Percentiles rank a stretch among this genome's conserved stretches.
These are phyloP conservation scores for Amphichorda felina DNA, from an alignment of 2,329 filamentous ascomycete genomes.

Conservation along the genomic window DNA sequence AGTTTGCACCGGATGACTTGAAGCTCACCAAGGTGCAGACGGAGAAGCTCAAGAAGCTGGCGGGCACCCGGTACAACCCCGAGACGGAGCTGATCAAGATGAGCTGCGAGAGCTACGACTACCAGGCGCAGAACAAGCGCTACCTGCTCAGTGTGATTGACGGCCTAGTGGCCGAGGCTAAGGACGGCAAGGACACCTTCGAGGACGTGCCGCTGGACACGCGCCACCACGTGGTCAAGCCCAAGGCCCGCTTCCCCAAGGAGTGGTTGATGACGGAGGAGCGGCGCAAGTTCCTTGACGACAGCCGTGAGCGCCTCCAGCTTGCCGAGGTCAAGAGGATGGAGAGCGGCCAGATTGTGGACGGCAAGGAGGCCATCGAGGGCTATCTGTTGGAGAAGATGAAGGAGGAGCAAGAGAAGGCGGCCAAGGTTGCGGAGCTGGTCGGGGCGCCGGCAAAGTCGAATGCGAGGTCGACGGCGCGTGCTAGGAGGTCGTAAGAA, in stretches of 20 bases:
- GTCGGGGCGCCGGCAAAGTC: background rate
- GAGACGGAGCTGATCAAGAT: slow-evolving; percentile 73
- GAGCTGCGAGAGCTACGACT: slow-evolving; percentile 78
- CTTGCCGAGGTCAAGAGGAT: slow-evolving; percentile 41
- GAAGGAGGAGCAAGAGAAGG: slow-evolving; percentile 18
- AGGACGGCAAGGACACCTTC: slow-evolving; percentile 70
- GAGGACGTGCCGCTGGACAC: slow-evolving; percentile 83
- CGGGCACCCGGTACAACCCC: slow-evolving; percentile 79
- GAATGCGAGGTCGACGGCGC: slow-evolving; percentile 1
- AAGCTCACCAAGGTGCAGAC: slow-evolving; percentile 55
- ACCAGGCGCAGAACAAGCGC: slow-evolving; percentile 93
- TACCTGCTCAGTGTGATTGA: slow-evolving; percentile 73
- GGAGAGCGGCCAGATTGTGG: slow-evolving; percentile 43
- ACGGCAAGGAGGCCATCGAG: slow-evolving; percentile 40
- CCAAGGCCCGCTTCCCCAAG: slow-evolving; percentile 60
- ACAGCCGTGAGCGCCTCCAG: slow-evolving; percentile 37
- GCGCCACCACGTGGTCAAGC: slow-evolving; percentile 67
- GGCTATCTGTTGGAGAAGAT: slow-evolving; percentile 17
- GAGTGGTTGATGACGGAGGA: slow-evolving; percentile 71
- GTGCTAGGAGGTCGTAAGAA: too few relatives aligned
- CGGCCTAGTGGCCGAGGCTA: slow-evolving; percentile 62
- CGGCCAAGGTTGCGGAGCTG: slow-evolving; percentile 17
- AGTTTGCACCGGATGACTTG: slow-evolving; percentile 70
- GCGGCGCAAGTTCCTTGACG: slow-evolving; percentile 53
- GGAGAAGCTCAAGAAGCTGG: slow-evolving; percentile 77